Percentiles rank a stretch among this genome's conserved stretches.
phyloP scores from a whole-genome alignment of 768 basidiomycete genomes.

The Gloeopeniophorella convolvens region DNA sequence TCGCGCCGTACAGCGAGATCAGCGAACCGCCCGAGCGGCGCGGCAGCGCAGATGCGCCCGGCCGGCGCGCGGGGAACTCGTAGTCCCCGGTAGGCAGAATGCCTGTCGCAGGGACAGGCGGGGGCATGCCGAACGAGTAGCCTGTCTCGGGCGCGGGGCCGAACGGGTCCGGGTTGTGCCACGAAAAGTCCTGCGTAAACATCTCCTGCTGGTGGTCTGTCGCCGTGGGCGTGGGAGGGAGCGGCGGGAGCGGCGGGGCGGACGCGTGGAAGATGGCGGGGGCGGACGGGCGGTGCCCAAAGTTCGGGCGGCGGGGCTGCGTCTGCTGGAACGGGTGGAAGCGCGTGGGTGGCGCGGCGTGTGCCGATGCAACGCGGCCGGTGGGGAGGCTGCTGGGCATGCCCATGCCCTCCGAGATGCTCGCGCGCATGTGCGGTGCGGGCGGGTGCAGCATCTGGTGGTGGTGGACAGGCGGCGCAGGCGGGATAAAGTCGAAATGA shows the following conservation, averaged over 20 bases:
- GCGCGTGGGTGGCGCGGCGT: conserved; percentile 1
- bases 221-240: conserved; percentile 3
- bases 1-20: conserved; percentile 11
- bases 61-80: conserved; percentile 19
- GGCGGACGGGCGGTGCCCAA: conserved; percentile 19
- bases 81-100: conserved; percentile 5
- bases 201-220: conserved; percentile 3
- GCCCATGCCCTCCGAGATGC: conserved; percentile 16
- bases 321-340: conserved; percentile 11
- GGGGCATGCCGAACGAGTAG: conserved; percentile 17
- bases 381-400: conserved; percentile 9
- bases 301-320: conserved; percentile 11
- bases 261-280: conserved; percentile 12
- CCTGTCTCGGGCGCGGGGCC: conserved; percentile 15
- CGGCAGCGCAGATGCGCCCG: conserved; percentile 5
- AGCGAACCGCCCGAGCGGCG: conserved; percentile 18
- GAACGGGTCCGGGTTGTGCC: conserved; percentile 19
- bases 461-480: conserved; percentile 10
- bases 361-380: not conserved
- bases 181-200: conserved; percentile 10
- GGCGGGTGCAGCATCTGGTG: too few species aligned
- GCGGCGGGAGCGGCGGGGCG: not conserved
- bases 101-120: not conserved
- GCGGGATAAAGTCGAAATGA: conserved; percentile 4
- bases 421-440: conserved; percentile 13